Evolutionary conservation across 2,329 filamentous ascomycete genomes (phyloP).

Genomic region (Trichoderma citrinoviride): DNA sequence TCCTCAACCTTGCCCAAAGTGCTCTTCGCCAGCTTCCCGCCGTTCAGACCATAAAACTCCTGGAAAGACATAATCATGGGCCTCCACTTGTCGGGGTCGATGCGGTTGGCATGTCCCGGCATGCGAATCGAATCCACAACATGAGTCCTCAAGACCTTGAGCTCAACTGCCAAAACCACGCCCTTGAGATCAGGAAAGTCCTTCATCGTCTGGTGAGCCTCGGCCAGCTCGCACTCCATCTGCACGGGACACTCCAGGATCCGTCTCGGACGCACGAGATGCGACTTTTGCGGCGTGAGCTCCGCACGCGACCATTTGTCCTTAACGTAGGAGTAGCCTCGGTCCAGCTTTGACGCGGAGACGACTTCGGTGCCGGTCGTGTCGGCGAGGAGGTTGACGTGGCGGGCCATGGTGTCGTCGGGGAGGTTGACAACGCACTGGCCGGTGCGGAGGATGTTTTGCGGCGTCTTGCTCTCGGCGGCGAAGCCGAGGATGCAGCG

Average conservation of each 20-base stretch:
- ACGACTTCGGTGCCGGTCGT: constrained; percentile 37
- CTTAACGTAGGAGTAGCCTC: constrained; percentile 37
- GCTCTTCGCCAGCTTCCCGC: constrained; percentile 28
- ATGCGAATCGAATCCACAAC: constrained; percentile 35
- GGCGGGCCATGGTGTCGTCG: constrained; percentile 34
- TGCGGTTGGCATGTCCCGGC: constrained; percentile 38
- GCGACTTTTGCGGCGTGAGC: constrained; percentile 37
- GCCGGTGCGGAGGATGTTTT: constrained; percentile 41
- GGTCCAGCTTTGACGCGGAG: constrained; percentile 29
- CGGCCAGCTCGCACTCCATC: constrained; percentile 42
- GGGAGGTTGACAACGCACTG: constrained; percentile 45
- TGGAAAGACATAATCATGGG: constrained; percentile 47
- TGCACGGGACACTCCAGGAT: constrained; percentile 42
- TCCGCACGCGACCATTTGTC: constrained; percentile 39
- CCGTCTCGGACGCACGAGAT: constrained; percentile 35
- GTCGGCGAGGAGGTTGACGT: constrained; percentile 39
- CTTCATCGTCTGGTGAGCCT: constrained; percentile 33
- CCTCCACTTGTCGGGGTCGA: constrained; percentile 44
- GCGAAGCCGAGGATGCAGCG: constrained; percentile 43
- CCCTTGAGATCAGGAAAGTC: constrained; percentile 34
- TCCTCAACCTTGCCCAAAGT: constrained; percentile 32
- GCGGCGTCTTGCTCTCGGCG: constrained; percentile 37
- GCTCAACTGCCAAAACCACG: constrained; percentile 35
- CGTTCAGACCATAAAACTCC: constrained; percentile 41
- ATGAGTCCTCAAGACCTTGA: constrained; percentile 38